Evolutionary conservation across 495 filamentous ascomycete genomes (phyloP).

Genomic region (Tuber magnatum): DNA sequence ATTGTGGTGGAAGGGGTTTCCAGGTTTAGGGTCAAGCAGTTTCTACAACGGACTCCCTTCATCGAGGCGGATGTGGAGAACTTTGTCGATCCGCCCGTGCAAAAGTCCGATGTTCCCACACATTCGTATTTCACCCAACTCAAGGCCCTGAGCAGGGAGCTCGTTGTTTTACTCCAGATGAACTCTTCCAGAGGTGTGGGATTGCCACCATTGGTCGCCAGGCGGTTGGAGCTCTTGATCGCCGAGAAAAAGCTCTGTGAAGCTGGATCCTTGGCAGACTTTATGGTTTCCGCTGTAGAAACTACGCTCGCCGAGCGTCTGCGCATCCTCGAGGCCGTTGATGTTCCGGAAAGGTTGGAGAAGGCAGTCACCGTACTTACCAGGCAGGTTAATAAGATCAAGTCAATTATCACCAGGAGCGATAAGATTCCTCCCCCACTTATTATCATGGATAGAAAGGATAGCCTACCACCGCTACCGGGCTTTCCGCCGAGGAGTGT

Average conservation of each 20-base stretch:
- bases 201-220: slow-evolving; percentile 73
- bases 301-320: slow-evolving; percentile 82
- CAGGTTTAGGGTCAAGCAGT: slow-evolving; percentile 65
- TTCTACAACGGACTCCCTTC: slow-evolving; percentile 71
- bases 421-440: slow-evolving; percentile 31
- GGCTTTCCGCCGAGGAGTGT: slow-evolving; percentile 44
- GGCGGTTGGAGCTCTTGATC: slow-evolving; percentile 79
- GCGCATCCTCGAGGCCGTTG: slow-evolving; percentile 65
- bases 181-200: slow-evolving; percentile 57
- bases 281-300: slow-evolving; percentile 86
- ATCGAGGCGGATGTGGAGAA: slow-evolving; percentile 67
- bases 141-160: slow-evolving; percentile 73
- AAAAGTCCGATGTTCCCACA: slow-evolving; percentile 51
- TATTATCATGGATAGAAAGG: slow-evolving; percentile 33
- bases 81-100: slow-evolving; percentile 41
- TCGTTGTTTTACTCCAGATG: slow-evolving; percentile 69
- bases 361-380: slow-evolving; percentile 72
- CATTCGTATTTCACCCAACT: slow-evolving; percentile 67
- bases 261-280: slow-evolving; percentile 85
- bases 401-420: slow-evolving; percentile 52
- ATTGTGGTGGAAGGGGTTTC: slow-evolving; percentile 78
- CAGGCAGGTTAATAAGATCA: slow-evolving; percentile 69
- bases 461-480: slow-evolving; percentile 25
- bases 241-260: slow-evolving; percentile 65
- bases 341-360: slow-evolving; percentile 68